Conservation (phyloP, 2,329 filamentous ascomycete species). For the Fusarium pseudonygamai region DNA sequence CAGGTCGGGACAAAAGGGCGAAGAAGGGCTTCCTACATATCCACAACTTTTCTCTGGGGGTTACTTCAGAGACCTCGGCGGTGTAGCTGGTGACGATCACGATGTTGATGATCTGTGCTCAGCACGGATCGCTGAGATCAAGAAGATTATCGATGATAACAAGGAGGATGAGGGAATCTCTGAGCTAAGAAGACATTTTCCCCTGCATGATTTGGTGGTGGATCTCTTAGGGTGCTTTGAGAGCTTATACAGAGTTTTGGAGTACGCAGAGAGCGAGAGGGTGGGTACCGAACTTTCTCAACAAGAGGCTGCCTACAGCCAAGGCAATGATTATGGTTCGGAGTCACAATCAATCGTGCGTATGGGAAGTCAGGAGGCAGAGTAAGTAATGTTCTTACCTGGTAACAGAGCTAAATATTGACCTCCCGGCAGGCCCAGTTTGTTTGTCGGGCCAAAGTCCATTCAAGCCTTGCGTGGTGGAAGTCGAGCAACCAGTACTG, state of each 20-base stretch:
- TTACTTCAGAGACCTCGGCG: slow-evolving; percentile 42
- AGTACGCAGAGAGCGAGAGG: background rate
- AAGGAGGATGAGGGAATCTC: slow-evolving; percentile 12
- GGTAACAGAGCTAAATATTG: background rate
- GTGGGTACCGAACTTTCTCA: background rate
- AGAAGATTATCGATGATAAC: slow-evolving; percentile 10
- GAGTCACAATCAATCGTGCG: slow-evolving; percentile 43
- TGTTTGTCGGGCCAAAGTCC: slow-evolving; percentile 34
- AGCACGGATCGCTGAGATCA: slow-evolving; percentile 35
- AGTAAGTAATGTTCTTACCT: slow-evolving; percentile 14
- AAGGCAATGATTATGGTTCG: slow-evolving; percentile 29
- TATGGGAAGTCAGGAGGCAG: slow-evolving; percentile 16
- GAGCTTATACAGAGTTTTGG: slow-evolving; percentile 20
- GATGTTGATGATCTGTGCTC: slow-evolving; percentile 34
- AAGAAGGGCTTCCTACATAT: background rate
- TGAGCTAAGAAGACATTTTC: slow-evolving; percentile 28
- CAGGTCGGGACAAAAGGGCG: background rate
- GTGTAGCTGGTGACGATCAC: slow-evolving; percentile 9
- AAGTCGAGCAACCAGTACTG: background rate
- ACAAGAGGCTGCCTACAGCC: slow-evolving; percentile 25
- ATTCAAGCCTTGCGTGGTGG: slow-evolving; percentile 28
- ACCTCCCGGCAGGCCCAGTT: slow-evolving; percentile 27
- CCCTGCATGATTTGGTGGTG: slow-evolving; percentile 26
- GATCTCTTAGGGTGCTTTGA: slow-evolving; percentile 33
- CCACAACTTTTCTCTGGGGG: slow-evolving; percentile 30